Percentiles rank a stretch among this genome's conserved stretches.
Conservation (phyloP, 257 asterid genomes). For the Ilex asprella region DNA sequence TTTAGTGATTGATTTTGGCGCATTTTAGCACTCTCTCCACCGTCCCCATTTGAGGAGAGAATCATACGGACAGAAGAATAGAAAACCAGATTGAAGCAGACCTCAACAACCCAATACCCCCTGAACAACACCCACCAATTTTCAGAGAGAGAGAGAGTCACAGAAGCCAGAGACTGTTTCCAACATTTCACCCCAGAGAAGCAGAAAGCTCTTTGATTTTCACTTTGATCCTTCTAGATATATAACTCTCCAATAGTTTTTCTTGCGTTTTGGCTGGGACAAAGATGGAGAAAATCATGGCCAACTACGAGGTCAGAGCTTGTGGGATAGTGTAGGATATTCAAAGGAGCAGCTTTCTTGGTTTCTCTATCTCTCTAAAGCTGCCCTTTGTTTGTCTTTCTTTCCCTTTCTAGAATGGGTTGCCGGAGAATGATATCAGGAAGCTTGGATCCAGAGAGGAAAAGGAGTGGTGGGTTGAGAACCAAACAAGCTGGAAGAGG, state of each 20-base stretch:
- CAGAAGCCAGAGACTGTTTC: neutral
- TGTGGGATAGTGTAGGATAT: constrained; percentile 73
- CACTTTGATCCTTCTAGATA: neutral
- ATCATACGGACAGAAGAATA: constrained; percentile 9
- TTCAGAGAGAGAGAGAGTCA: neutral
- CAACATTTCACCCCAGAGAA: neutral
- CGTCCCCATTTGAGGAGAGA: neutral
- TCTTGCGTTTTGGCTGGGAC: constrained; percentile 8
- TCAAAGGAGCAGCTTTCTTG: neutral
- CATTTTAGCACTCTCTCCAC: constrained; percentile 39
- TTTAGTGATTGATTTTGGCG: constrained; percentile 47
- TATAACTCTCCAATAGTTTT: neutral
- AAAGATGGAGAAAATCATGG: constrained; percentile 61
- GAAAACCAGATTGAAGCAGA: constrained; percentile 20
- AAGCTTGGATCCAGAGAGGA: constrained; percentile 88
- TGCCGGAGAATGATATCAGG: constrained; percentile 39
- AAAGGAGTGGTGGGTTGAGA: constrained; percentile 90
- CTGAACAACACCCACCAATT: neutral
- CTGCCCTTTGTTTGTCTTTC: constrained; percentile 3
- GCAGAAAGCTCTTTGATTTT: neutral
- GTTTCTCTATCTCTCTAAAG: constrained; percentile 7
- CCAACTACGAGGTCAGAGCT: constrained; percentile 71
- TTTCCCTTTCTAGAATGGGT: constrained; percentile 46
- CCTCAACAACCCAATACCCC: constrained; percentile 13
- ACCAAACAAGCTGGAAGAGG: constrained; percentile 97